Percentiles rank a stretch among this genome's conserved stretches.
Conservation (phyloP, 2,329 filamentous ascomycete species). For the Phaeosphaeria sp. region DNA sequence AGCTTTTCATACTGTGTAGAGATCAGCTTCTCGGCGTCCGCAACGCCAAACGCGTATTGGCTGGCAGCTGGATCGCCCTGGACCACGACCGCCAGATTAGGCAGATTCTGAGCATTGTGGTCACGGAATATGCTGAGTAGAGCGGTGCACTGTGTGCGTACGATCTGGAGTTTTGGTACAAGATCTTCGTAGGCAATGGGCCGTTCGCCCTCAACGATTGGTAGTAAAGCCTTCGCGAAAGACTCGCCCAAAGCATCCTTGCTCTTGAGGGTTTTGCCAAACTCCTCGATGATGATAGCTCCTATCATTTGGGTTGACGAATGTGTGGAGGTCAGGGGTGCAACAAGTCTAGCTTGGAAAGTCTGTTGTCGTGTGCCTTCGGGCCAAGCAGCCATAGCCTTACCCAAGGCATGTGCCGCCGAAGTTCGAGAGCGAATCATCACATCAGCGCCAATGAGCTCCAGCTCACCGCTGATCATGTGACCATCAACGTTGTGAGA, state of each 20-base stretch:
- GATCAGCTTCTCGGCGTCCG: constrained; percentile 87
- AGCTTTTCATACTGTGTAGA: constrained; percentile 85
- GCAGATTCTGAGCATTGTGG: constrained; percentile 65
- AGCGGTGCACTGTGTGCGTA: constrained; percentile 89
- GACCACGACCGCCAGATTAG: constrained; percentile 84
- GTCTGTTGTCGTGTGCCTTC: constrained; percentile 62
- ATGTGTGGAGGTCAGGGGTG: constrained; percentile 73
- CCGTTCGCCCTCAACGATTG: constrained; percentile 81
- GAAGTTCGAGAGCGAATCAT: constrained; percentile 89
- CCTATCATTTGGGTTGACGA: constrained; percentile 87
- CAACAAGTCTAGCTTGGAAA: constrained; percentile 71
- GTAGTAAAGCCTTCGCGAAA: constrained; percentile 71
- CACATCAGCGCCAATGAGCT: constrained; percentile 87
- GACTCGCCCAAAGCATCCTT: constrained; percentile 61
- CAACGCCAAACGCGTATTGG: constrained; percentile 87
- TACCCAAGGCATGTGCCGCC: constrained; percentile 84
- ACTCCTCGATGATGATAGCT: constrained; percentile 87
- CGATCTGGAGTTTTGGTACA: constrained; percentile 86
- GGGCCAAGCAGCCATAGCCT: constrained; percentile 82
- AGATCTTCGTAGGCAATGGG: constrained; percentile 88
- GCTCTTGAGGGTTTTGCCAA: constrained; percentile 64
- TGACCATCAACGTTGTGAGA: constrained; percentile 93
- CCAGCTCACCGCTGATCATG: constrained; percentile 96
- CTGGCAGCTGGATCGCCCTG: constrained; percentile 93
- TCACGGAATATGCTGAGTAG: constrained; percentile 91